Evolutionary conservation across 345 rosid genomes (phyloP).

Genomic region (Arabis hirsuta): DNA sequence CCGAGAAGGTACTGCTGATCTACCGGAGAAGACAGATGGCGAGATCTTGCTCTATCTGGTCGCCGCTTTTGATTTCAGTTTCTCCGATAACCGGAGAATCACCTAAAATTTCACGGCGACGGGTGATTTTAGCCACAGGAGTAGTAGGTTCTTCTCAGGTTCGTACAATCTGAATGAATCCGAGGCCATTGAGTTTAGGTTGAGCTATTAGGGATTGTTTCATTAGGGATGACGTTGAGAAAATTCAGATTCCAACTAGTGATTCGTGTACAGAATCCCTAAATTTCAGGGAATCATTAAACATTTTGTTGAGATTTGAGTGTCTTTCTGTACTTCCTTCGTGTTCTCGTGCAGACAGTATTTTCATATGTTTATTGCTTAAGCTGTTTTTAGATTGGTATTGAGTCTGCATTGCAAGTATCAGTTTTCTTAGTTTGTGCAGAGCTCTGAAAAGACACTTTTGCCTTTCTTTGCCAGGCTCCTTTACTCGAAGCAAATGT

Average conservation of each 20-base stretch:
- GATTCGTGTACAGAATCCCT: background rate
- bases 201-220: constrained; percentile 1
- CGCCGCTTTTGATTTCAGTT: constrained; percentile 25
- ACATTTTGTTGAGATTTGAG: constrained; percentile 2
- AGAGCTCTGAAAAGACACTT: background rate
- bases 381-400: background rate
- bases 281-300: background rate
- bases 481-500: constrained; percentile 31
- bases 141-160: constrained; percentile 36
- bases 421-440: constrained; percentile 4
- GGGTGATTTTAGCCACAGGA: constrained; percentile 34
- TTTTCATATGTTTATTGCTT: background rate
- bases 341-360: too few species aligned
- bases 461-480: constrained; percentile 17
- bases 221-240: background rate
- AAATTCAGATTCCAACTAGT: constrained; percentile 1
- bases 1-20: background rate
- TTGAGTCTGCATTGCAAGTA: constrained; percentile 14
- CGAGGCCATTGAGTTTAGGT: constrained; percentile 1
- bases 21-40: constrained; percentile 38
- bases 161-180: constrained; percentile 14
- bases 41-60: constrained; percentile 36
- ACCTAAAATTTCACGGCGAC: constrained; percentile 27
- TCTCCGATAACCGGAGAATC: constrained; percentile 32
- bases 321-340: background rate